Evolutionary conservation across 768 basidiomycete genomes (phyloP).

Genomic region (Lentinula detonsa): DNA sequence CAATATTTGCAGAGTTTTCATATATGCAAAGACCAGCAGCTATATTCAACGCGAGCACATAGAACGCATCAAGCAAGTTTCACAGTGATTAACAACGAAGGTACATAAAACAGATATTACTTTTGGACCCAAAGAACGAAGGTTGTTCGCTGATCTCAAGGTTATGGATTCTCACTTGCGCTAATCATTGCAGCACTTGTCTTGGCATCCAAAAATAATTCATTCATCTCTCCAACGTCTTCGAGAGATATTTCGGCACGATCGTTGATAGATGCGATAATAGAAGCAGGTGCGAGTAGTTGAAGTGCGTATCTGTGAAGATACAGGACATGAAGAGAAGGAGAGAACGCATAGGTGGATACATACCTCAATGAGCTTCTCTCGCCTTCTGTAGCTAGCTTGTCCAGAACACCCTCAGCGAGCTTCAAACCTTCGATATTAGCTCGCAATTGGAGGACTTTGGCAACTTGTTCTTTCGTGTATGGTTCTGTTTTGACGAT

Average conservation of each 20-base stretch:
- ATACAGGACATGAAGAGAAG: background rate
- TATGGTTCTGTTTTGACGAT: conserved; percentile 92
- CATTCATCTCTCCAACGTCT: conserved; percentile 91
- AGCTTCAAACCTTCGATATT: conserved; percentile 82
- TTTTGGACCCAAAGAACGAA: background rate
- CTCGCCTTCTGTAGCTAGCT: conserved; percentile 76
- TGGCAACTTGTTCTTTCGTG: conserved; percentile 75
- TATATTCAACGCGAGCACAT: too few relatives aligned
- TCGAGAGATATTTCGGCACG: conserved; percentile 78
- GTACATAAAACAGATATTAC: too few relatives aligned
- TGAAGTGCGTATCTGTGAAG: conserved; percentile 78
- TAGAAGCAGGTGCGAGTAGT: conserved; percentile 84
- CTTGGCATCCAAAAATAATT: conserved; percentile 93
- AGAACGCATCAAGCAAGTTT: too few relatives aligned
- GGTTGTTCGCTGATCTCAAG: background rate
- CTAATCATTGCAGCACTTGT: conserved; percentile 58
- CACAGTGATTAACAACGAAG: too few relatives aligned
- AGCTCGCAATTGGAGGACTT: conserved; percentile 82
- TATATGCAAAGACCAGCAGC: too few relatives aligned
- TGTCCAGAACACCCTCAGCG: conserved; percentile 70
- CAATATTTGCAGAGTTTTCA: too few relatives aligned
- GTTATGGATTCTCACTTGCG: conserved; percentile 1
- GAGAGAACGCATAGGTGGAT: background rate
- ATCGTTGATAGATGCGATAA: conserved; percentile 73
- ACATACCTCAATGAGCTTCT: conserved; percentile 72